Evolutionary conservation across 768 basidiomycete species (phyloP).

Genomic region (Russula foetens): DNA sequence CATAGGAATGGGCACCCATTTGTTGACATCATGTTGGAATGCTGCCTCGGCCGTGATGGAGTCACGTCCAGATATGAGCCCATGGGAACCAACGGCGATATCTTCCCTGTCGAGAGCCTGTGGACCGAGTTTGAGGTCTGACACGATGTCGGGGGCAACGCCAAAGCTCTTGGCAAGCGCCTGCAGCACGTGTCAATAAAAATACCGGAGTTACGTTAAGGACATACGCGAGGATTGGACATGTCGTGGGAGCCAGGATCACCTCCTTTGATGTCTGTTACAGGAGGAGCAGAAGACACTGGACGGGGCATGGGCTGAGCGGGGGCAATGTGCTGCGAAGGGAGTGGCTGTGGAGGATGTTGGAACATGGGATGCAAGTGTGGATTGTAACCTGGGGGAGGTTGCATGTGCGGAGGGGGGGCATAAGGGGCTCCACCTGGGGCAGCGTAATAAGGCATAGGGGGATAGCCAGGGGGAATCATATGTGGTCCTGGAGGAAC

Average conservation of each 20-base stretch:
- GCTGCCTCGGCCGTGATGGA: slow-evolving; percentile 46
- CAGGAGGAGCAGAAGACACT: slow-evolving; percentile 23
- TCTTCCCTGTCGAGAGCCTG: slow-evolving; percentile 54
- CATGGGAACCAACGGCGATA: slow-evolving; percentile 66
- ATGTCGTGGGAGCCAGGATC: slow-evolving; percentile 78
- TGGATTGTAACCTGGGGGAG: slow-evolving; percentile 41
- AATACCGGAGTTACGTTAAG: background rate
- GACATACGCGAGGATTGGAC: slow-evolving; percentile 53
- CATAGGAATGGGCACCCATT: slow-evolving; percentile 53
- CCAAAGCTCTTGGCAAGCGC: slow-evolving; percentile 75
- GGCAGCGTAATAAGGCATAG: slow-evolving; percentile 38
- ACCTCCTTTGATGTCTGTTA: slow-evolving; percentile 51
- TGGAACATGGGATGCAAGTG: slow-evolving; percentile 57
- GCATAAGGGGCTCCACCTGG: slow-evolving; percentile 32
- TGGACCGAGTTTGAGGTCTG: slow-evolving; percentile 47
- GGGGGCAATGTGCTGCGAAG: slow-evolving; percentile 33
- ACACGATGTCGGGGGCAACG: slow-evolving; percentile 63
- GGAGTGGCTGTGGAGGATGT: slow-evolving; percentile 34
- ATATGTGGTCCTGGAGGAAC: slow-evolving; percentile 31
- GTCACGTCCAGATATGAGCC: slow-evolving; percentile 63
- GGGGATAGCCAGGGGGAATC: slow-evolving; percentile 40
- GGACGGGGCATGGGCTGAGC: slow-evolving; percentile 28
- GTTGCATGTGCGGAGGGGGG: slow-evolving; percentile 34
- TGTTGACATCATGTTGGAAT: slow-evolving; percentile 48
- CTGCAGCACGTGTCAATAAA: slow-evolving; percentile 26